These are phyloP conservation scores for Pholiota adiposa DNA, from an alignment of 1,284 basidiomycete genomes.

Conservation along the genomic window DNA sequence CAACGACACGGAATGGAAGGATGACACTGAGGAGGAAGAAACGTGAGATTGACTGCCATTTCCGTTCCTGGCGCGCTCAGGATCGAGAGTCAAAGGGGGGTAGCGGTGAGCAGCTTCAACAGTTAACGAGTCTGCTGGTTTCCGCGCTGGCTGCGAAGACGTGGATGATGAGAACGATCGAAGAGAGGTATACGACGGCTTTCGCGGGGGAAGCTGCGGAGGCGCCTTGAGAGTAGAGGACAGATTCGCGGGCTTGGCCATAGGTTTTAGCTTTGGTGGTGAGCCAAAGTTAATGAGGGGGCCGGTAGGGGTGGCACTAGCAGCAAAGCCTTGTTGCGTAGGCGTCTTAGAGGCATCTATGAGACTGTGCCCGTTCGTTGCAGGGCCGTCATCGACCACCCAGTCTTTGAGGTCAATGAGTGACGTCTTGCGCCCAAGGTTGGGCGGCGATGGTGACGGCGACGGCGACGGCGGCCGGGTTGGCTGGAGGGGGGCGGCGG, in stretches of 20 bases:
- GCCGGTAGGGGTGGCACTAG: slow-evolving; percentile 10
- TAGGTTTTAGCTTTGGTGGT: slow-evolving; percentile 37
- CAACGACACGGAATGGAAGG: slow-evolving; percentile 80
- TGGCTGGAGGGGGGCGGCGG: slow-evolving; percentile 38
- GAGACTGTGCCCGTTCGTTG: slow-evolving; percentile 30
- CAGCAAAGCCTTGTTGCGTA: slow-evolving; percentile 25
- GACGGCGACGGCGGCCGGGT: slow-evolving; percentile 45
- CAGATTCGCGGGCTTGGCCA: slow-evolving; percentile 27
- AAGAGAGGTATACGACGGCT: slow-evolving; percentile 54
- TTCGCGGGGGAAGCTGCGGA: slow-evolving; percentile 66
- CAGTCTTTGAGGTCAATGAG: slow-evolving; percentile 76
- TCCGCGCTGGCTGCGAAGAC: slow-evolving; percentile 31
- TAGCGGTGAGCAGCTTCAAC: slow-evolving; percentile 56
- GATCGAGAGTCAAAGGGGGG: slow-evolving; percentile 49
- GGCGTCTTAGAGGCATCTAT: slow-evolving; percentile 32
- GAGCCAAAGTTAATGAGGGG: slow-evolving; percentile 65
- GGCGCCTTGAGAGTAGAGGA: slow-evolving; percentile 38
- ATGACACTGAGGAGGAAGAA: slow-evolving; percentile 73
- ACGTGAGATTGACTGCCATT: slow-evolving; percentile 44
- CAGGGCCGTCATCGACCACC: slow-evolving; percentile 67
- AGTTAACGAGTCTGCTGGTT: slow-evolving; percentile 43
- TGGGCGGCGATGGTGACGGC: slow-evolving; percentile 53
- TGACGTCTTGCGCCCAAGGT: slow-evolving; percentile 60
- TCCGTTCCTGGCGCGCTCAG: slow-evolving; percentile 32
- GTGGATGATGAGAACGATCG: slow-evolving; percentile 45